A percentile compares a stretch with the other conserved stretches of the same genome.
These are phyloP conservation scores for Graphilbum fragrans DNA, from an alignment of 2,329 filamentous ascomycete genomes.

Conservation along the genomic window DNA sequence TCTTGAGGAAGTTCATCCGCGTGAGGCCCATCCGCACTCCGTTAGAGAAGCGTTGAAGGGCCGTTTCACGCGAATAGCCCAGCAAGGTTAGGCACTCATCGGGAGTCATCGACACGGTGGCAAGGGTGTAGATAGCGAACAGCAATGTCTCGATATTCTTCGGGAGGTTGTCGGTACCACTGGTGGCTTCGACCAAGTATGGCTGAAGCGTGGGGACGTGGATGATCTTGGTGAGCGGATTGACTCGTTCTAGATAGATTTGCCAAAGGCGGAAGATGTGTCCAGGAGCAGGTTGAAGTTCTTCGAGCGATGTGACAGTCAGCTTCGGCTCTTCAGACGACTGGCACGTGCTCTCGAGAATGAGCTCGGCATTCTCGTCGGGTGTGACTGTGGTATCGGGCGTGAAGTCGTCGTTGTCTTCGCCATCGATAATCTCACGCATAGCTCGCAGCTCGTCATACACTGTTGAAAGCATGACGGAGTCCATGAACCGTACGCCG, in stretches of 20 bases:
- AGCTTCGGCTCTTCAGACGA: slow-evolving; percentile 17
- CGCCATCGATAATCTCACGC: slow-evolving; percentile 45
- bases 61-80: slow-evolving; percentile 34
- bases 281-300: slow-evolving; percentile 51
- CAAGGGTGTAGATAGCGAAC: slow-evolving; percentile 54
- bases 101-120: slow-evolving; percentile 40
- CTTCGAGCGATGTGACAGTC: slow-evolving; percentile 18
- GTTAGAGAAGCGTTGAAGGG: slow-evolving; percentile 36
- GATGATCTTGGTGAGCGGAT: slow-evolving; percentile 60
- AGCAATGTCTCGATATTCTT: slow-evolving; percentile 48
- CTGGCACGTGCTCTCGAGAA: slow-evolving; percentile 27
- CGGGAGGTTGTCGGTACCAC: slow-evolving; percentile 40
- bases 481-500: slow-evolving; percentile 44
- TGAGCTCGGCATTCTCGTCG: slow-evolving; percentile 38
- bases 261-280: slow-evolving; percentile 66
- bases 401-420: slow-evolving; percentile 29
- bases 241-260: slow-evolving; percentile 60
- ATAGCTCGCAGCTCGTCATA: slow-evolving; percentile 48
- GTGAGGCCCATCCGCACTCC: slow-evolving; percentile 38
- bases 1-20: slow-evolving; percentile 43
- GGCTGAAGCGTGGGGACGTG: slow-evolving; percentile 60
- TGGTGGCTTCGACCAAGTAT: slow-evolving; percentile 49
- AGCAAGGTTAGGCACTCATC: slow-evolving; percentile 43
- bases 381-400: slow-evolving; percentile 34
- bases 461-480: slow-evolving; percentile 38